Evolutionary conservation across 805 yeast species (phyloP).

Genomic region (Kodamaea restingae): DNA sequence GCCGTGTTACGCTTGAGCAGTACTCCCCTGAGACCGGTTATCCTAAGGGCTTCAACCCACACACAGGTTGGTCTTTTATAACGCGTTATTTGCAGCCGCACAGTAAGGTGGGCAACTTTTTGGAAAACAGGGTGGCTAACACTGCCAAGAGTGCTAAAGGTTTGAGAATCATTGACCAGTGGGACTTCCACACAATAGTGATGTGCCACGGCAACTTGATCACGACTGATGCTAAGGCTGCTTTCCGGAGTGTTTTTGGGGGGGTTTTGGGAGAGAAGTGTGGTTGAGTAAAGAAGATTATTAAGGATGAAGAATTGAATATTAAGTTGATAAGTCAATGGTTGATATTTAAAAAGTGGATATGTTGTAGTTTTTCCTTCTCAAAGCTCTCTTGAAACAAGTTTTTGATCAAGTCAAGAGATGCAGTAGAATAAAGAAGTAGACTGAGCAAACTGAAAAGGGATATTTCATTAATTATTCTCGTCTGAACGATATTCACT

Average conservation of each 20-base stretch:
- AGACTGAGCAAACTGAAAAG: too few species aligned
- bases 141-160: constrained; percentile 17
- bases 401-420: too few species aligned
- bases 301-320: too few species aligned
- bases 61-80: constrained; percentile 39
- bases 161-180: constrained; percentile 17
- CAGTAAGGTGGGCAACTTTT: constrained; percentile 30
- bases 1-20: constrained; percentile 33
- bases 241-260: constrained; percentile 11
- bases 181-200: constrained; percentile 25
- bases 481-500: too few species aligned
- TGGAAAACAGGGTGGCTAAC: constrained; percentile 23
- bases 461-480: too few species aligned
- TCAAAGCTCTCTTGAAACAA: too few species aligned
- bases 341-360: too few species aligned
- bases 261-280: background rate
- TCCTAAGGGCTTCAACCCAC: constrained; percentile 38
- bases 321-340: too few species aligned
- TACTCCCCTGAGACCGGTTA: constrained; percentile 44
- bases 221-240: constrained; percentile 30
- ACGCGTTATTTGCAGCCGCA: constrained; percentile 41
- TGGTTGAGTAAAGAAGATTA: too few species aligned
- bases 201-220: constrained; percentile 48
- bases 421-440: too few species aligned
- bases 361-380: too few species aligned